Conservation (phyloP, 2,329 filamentous ascomycete genomes). For the Trichoderma cornu-damae region DNA sequence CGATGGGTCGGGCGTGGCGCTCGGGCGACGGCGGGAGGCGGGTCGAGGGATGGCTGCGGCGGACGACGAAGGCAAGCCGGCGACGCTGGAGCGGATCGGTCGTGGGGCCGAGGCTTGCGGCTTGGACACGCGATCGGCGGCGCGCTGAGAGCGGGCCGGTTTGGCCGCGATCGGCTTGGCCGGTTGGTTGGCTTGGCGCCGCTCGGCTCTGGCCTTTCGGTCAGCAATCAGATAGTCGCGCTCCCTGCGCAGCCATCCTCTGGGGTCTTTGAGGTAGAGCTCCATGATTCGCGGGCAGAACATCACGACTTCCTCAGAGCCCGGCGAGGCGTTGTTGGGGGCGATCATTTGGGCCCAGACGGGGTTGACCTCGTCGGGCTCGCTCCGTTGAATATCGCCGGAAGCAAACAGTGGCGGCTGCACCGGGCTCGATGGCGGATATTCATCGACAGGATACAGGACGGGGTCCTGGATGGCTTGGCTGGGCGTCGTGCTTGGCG, state of each 20-base stretch:
- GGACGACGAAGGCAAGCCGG: constrained; percentile 23
- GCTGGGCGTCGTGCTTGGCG: constrained; percentile 27
- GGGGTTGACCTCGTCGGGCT: constrained; percentile 48
- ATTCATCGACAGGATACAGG: constrained; percentile 49
- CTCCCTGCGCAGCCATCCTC: constrained; percentile 47
- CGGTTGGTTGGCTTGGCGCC: constrained; percentile 40
- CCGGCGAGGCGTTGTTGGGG: constrained; percentile 39
- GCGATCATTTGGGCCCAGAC: constrained; percentile 40
- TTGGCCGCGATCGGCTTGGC: constrained; percentile 35
- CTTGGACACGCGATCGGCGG: constrained; percentile 35
- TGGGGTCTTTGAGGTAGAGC: constrained; percentile 40
- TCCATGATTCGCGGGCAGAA: constrained; percentile 51
- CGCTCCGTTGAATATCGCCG: constrained; percentile 38
- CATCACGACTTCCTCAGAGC: constrained; percentile 50
- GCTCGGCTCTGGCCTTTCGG: constrained; percentile 38
- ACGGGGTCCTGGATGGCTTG: constrained; percentile 49
- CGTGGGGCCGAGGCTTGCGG: constrained; percentile 33
- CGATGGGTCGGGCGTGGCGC: constrained; percentile 47
- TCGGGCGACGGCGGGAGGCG: constrained; percentile 34
- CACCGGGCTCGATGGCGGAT: constrained; percentile 35
- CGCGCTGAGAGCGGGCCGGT: constrained; percentile 28
- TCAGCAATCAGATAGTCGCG: constrained; percentile 46
- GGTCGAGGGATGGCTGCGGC: constrained; percentile 28
- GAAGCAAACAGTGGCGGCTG: constrained; percentile 48
- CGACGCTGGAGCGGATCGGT: constrained; percentile 32